phyloP scores from a whole-genome alignment of 2,329 filamentous ascomycete species.

The Epichloe festucae region DNA sequence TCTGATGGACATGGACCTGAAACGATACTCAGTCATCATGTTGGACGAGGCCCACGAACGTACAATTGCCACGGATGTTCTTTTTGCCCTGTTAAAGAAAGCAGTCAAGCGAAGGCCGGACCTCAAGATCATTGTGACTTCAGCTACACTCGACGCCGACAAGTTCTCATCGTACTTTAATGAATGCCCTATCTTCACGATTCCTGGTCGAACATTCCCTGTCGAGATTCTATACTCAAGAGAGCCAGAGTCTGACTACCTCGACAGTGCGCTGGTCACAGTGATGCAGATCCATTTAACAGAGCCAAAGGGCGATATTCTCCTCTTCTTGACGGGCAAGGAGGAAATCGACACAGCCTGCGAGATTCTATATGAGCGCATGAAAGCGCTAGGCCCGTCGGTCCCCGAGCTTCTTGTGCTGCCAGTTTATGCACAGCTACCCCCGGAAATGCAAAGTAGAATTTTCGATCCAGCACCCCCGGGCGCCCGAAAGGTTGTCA shows the following conservation, averaged over 20 bases:
- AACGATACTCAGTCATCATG: slow-evolving; percentile 91
- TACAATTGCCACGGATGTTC: slow-evolving; percentile 88
- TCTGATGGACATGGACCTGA: slow-evolving; percentile 78
- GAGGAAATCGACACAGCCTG: slow-evolving; percentile 95
- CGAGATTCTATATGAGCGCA: slow-evolving; percentile 84
- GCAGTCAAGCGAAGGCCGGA: slow-evolving; percentile 75
- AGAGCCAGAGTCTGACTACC: slow-evolving; percentile 90
- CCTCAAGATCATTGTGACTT: slow-evolving; percentile 90
- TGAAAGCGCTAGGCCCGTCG: slow-evolving; percentile 84
- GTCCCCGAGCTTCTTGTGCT: slow-evolving; percentile 88
- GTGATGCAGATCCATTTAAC: slow-evolving; percentile 97
- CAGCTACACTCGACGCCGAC: slow-evolving; percentile 89
- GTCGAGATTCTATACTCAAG: slow-evolving; percentile 93
- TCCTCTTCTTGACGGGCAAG: slow-evolving; percentile 94
- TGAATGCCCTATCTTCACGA: slow-evolving; percentile 90
- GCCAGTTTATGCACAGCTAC: slow-evolving; percentile 90
- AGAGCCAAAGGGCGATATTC: slow-evolving; percentile 82
- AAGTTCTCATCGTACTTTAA: slow-evolving; percentile 97
- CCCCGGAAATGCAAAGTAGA: slow-evolving; percentile 81
- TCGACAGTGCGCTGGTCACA: slow-evolving; percentile 86
- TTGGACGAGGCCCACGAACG: slow-evolving; percentile 96
- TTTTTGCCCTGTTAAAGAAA: slow-evolving; percentile 91
- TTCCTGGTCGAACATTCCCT: slow-evolving; percentile 87
- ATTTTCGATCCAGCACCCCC: slow-evolving; percentile 92
- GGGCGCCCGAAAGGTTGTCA: slow-evolving; percentile 83